Conservation (phyloP, 108 stramenopile genomes). For the Cyclotella choctawhatcheeana region DNA sequence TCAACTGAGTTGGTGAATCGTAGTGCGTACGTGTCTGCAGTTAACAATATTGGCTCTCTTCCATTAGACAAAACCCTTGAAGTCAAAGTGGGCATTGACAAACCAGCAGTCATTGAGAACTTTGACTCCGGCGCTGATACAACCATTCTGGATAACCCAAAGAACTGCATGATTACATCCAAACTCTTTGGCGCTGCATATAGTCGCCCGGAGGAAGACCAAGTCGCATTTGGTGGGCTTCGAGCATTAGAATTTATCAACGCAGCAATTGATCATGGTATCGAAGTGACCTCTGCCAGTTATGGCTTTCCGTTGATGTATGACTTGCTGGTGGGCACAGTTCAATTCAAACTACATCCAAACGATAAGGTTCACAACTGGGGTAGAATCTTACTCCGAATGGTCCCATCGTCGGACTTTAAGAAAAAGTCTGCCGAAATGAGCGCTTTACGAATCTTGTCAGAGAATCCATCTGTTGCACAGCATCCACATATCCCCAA, state of each 20-base stretch:
- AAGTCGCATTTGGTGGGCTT: conserved; percentile 89
- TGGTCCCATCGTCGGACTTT: conserved; percentile 91
- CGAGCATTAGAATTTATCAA: conserved; percentile 90
- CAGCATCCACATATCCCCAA: conserved; percentile 92
- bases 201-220: conserved; percentile 85
- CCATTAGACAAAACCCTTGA: conserved; percentile 71
- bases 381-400: conserved; percentile 89
- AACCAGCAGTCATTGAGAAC: conserved; percentile 81
- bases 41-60: conserved; percentile 77
- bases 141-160: conserved; percentile 86
- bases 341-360: conserved; percentile 91
- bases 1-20: conserved; percentile 80
- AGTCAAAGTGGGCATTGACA: conserved; percentile 74
- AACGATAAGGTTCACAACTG: conserved; percentile 94
- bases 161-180: conserved; percentile 83
- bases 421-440: conserved; percentile 89
- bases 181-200: conserved; percentile 93
- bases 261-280: conserved; percentile 77
- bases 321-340: conserved; percentile 92
- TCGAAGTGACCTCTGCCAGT: conserved; percentile 86
- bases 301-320: conserved; percentile 98
- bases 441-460: conserved; percentile 90
- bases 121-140: conserved; percentile 85
- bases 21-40: conserved; percentile 85
- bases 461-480: conserved; percentile 90